A percentile compares a stretch with the other conserved stretches of the same genome.
phyloP scores from a whole-genome alignment of 305 asterid genomes.

The Rubia balearica region DNA sequence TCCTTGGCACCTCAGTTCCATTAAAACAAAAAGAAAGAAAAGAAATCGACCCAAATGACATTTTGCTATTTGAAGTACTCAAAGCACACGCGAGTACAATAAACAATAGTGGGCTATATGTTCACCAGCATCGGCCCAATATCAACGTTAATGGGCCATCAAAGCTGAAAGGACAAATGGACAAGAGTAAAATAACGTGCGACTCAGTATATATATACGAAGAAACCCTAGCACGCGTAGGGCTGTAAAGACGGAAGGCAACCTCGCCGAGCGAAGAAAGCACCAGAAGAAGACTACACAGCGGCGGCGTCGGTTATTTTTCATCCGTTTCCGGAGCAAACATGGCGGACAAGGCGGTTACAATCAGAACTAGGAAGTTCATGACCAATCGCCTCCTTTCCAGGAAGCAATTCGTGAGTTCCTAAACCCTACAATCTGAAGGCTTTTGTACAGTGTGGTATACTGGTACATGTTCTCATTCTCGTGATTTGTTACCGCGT shows the following conservation, averaged over 20 bases:
- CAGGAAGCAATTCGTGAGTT: constrained; percentile 27
- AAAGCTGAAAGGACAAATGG: background rate
- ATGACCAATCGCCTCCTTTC: constrained; percentile 29
- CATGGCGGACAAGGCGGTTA: constrained; percentile 30
- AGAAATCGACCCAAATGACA: too few relatives aligned
- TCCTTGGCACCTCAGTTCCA: too few relatives aligned
- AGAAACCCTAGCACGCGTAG: constrained; percentile 3
- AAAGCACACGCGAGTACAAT: too few relatives aligned
- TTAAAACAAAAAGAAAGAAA: too few relatives aligned
- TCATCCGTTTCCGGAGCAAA: background rate
- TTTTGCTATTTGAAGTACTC: too few relatives aligned
- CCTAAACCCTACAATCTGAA: background rate
- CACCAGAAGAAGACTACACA: background rate
- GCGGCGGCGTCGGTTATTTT: background rate
- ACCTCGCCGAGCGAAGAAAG: constrained; percentile 11
- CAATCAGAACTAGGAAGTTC: constrained; percentile 28
- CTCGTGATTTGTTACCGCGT: background rate
- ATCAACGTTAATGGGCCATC: background rate
- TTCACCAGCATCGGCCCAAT: background rate
- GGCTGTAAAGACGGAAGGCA: background rate
- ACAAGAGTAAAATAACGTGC: background rate
- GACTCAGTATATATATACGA: background rate
- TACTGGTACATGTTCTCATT: background rate
- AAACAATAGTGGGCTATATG: background rate
- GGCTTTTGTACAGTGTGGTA: background rate